Evolutionary conservation across 768 basidiomycete species (phyloP).

Genomic region (Leccinellum luteum): DNA sequence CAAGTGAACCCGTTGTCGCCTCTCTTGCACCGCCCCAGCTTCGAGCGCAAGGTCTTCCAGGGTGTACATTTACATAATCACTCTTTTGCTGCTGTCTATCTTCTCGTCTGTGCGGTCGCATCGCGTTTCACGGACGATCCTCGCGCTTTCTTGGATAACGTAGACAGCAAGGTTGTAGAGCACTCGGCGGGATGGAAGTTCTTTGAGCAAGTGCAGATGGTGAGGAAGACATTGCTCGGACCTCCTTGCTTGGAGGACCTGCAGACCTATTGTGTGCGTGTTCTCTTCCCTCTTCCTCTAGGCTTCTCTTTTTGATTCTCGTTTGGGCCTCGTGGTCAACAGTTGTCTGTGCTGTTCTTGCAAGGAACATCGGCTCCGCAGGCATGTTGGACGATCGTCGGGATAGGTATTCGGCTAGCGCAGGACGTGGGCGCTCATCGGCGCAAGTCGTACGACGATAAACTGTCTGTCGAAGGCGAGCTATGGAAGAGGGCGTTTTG

Average conservation of each 20-base stretch:
- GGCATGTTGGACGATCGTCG: constrained; percentile 65
- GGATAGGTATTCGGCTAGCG: constrained; percentile 54
- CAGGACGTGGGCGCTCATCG: constrained; percentile 61
- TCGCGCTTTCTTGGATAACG: constrained; percentile 42
- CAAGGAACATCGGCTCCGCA: constrained; percentile 60
- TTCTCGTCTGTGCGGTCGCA: constrained; percentile 72
- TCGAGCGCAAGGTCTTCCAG: constrained; percentile 48
- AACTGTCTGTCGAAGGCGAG: constrained; percentile 49
- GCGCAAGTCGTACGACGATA: constrained; percentile 30
- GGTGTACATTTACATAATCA: constrained; percentile 51
- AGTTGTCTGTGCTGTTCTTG: constrained; percentile 56
- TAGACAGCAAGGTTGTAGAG: constrained; percentile 26
- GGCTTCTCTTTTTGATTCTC: background rate
- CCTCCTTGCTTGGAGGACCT: constrained; percentile 65
- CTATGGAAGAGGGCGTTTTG: constrained; percentile 59
- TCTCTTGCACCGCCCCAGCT: constrained; percentile 70
- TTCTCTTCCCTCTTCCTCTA: background rate
- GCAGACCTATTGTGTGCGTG: constrained; percentile 60
- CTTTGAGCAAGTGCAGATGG: constrained; percentile 52
- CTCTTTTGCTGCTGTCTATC: constrained; percentile 55
- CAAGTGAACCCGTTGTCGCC: constrained; percentile 57
- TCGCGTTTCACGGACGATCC: constrained; percentile 55
- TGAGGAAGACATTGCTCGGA: constrained; percentile 55
- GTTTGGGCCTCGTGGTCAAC: background rate
- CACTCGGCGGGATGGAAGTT: constrained; percentile 55